Base-by-base conservation (phyloP, 495 filamentous ascomycete species). In the Penicillium riverlandense region DNA sequence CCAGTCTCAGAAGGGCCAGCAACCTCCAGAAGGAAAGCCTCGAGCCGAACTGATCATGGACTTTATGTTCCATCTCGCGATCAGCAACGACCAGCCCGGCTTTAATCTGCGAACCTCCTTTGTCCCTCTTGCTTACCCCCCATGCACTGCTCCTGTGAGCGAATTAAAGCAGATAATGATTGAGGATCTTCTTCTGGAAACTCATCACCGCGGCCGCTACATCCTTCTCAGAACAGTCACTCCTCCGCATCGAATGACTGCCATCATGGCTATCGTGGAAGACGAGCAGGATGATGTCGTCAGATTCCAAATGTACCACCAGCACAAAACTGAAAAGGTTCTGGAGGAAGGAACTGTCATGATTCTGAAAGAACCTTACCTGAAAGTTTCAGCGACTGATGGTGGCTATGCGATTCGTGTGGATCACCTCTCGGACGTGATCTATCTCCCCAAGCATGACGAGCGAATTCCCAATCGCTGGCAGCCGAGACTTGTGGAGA, bases 331-430 rank as follows among this genome's bases (percentile, higher is more conserved):
- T 42, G 44, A 57, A 4, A 41, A 64, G 8, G 52, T 56, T 13
- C 52, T 76, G 2, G 38, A 38, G 2, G 37, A 54, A 12, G 64
- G 65, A 4, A 55, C 38, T 1, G 55, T 75, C 2, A 42, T 70
- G 1, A 40, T 73, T 11, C 45, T 80, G 46, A 79, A 79, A 50
- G 77, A 79, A 44, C 75, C 77, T 3, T 79, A 72, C 50, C 56
- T 72, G 38, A 74, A 72, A 40, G 32, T 52, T 0, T 67, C 53
- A 40, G 50, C 48, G 2, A 22, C 22, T 22, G 49, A 69, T 41
- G 69, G 68, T 3, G 37, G 48, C 2, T 71, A 65, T 52, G 61
- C 54, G 3, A 45, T 80, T 11, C 63, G 74, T 8, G 72, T 79
- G 9, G 77, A 80, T 41, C 76, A 82, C 63, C 50, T 71, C 11